phyloP scores from a whole-genome alignment of 768 basidiomycete genomes.

The Pulveroboletus sp. region DNA sequence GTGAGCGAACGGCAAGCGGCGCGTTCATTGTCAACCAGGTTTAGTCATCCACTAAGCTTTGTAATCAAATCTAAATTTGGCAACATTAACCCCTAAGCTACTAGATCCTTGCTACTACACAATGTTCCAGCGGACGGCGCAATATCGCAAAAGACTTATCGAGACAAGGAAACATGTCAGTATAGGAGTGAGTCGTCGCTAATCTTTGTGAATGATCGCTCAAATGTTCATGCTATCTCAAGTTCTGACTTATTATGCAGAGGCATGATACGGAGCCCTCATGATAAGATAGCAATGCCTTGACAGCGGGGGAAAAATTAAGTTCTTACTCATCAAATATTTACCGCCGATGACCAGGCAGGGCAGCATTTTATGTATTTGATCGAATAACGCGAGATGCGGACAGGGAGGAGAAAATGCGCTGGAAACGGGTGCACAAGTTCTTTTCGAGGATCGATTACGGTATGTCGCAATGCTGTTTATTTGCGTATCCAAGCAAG shows the following conservation, averaged over 20 bases:
- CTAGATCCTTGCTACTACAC: too few relatives aligned
- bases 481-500: background rate
- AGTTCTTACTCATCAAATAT: background rate
- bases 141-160: too few relatives aligned
- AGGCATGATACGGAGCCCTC: background rate
- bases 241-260: background rate
- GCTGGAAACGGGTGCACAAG: slow-evolving; percentile 1
- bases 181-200: too few relatives aligned
- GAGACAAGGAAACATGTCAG: too few relatives aligned
- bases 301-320: background rate
- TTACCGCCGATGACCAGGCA: background rate
- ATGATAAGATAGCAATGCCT: background rate
- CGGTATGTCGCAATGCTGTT: slow-evolving; percentile 3
- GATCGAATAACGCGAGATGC: slow-evolving; percentile 1
- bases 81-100: slow-evolving; percentile 8
- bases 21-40: background rate
- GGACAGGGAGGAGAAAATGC: background rate
- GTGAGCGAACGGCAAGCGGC: background rate
- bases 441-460: slow-evolving; percentile 6
- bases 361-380: background rate
- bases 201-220: too few relatives aligned
- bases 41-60: slow-evolving; percentile 17
- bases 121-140: too few relatives aligned
- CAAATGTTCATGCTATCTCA: background rate
- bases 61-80: slow-evolving; percentile 12